Evolutionary conservation across 345 rosid species (phyloP).

Genomic region (rapeseed (Brassica napus)): DNA sequence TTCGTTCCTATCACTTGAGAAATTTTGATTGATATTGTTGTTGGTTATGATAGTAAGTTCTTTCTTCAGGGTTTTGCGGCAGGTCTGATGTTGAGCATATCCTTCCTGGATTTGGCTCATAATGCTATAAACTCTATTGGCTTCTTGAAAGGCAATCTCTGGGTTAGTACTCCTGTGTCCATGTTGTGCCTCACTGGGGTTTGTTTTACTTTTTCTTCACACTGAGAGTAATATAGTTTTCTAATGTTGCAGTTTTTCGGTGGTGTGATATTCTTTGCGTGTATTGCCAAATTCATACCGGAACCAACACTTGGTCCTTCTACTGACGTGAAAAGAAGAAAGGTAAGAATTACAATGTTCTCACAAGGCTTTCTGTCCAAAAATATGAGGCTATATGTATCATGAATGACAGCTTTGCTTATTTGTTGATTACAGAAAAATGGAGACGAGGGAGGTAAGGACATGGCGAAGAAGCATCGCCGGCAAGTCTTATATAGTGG

Average conservation of each 20-base stretch:
- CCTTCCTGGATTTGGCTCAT: constrained; percentile 95
- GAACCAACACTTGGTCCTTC: constrained; percentile 70
- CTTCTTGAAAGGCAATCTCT: constrained; percentile 89
- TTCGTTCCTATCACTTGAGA: not conserved
- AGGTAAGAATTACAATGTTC: constrained; percentile 49
- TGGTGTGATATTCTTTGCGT: constrained; percentile 87
- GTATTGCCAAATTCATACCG: constrained; percentile 84
- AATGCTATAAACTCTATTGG: constrained; percentile 97
- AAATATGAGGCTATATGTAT: constrained; percentile 2
- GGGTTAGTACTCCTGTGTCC: constrained; percentile 61
- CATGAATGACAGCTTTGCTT: constrained; percentile 33
- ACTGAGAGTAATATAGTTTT: constrained; percentile 37
- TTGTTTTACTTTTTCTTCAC: constrained; percentile 18
- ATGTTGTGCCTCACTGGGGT: constrained; percentile 23
- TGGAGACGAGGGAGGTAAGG: constrained; percentile 78
- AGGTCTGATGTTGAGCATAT: constrained; percentile 96
- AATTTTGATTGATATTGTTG: not conserved
- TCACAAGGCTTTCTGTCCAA: constrained; percentile 1
- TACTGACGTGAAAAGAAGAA: constrained; percentile 65
- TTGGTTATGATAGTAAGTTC: constrained; percentile 17
- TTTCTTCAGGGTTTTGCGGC: constrained; percentile 92
- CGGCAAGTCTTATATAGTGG: constrained; percentile 92
- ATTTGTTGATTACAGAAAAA: constrained; percentile 56
- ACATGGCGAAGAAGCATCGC: constrained; percentile 83
- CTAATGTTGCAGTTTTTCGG: constrained; percentile 72